These are phyloP conservation scores for Monilinia aucupariae DNA, from an alignment of 2,329 filamentous ascomycete genomes.

Conservation along the genomic window DNA sequence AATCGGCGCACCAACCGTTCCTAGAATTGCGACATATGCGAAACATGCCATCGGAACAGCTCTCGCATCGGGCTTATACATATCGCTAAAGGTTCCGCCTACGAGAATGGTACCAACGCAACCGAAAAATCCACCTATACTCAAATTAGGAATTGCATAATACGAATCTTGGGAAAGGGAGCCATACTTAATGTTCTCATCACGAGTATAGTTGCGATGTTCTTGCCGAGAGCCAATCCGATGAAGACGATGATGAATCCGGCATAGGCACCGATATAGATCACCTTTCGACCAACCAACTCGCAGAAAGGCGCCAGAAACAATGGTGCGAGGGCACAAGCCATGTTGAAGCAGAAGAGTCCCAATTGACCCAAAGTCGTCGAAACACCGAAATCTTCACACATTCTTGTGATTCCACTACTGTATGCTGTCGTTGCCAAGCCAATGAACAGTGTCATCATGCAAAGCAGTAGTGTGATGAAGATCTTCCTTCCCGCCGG, in stretches of 20 bases:
- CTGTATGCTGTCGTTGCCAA: slow-evolving; percentile 50
- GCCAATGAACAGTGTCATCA: slow-evolving; percentile 51
- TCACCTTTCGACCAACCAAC: slow-evolving; percentile 75
- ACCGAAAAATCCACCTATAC: slow-evolving; percentile 56
- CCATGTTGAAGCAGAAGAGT: slow-evolving; percentile 73
- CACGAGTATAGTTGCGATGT: slow-evolving; percentile 66
- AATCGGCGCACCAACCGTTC: slow-evolving; percentile 66
- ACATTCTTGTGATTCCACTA: slow-evolving; percentile 45
- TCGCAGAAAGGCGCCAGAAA: slow-evolving; percentile 79
- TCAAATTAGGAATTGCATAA: neutral
- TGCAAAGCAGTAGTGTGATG: slow-evolving; percentile 43
- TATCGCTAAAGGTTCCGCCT: slow-evolving; percentile 82
- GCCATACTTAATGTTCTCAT: slow-evolving; percentile 49
- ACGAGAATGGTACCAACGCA: slow-evolving; percentile 67
- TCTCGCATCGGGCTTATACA: slow-evolving; percentile 69
- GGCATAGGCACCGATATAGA: slow-evolving; percentile 60
- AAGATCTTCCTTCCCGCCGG: slow-evolving; percentile 40
- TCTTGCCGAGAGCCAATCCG: slow-evolving; percentile 65
- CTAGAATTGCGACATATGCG: slow-evolving; percentile 63
- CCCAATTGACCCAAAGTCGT: slow-evolving; percentile 44
- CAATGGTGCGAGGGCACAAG: slow-evolving; percentile 75
- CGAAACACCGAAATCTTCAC: slow-evolving; percentile 40
- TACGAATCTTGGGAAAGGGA: slow-evolving; percentile 31
- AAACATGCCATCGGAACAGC: slow-evolving; percentile 89
- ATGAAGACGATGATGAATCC: slow-evolving; percentile 40